Percentiles rank a stretch among this genome's conserved stretches.
These are phyloP conservation scores for Lecanicillium sp. DNA, from an alignment of 2,329 filamentous ascomycete genomes.

Conservation along the genomic window DNA sequence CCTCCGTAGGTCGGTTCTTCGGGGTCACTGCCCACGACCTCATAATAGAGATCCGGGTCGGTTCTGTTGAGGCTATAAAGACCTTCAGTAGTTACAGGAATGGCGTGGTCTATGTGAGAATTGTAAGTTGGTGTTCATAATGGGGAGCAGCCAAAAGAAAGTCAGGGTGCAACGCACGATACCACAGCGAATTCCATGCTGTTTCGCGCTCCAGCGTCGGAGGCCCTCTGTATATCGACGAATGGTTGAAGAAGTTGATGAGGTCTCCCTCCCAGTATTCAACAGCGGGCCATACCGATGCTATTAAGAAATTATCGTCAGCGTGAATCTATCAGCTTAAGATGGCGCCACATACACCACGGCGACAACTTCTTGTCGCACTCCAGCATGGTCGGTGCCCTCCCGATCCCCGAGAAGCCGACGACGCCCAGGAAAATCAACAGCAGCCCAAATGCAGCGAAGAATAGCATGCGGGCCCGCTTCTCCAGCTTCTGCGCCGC, in stretches of 20 bases:
- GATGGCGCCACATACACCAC: slow-evolving; percentile 5
- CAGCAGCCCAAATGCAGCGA: neutral
- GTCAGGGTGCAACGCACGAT: slow-evolving; percentile 3
- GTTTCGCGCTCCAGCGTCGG: slow-evolving; percentile 13
- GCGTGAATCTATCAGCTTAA: neutral
- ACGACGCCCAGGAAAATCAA: slow-evolving; percentile 1
- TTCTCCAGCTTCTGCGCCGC: slow-evolving; percentile 5
- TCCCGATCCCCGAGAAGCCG: too few relatives aligned
- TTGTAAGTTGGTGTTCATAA: neutral
- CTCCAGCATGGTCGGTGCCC: slow-evolving; percentile 7
- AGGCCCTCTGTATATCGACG: slow-evolving; percentile 15
- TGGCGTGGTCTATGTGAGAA: slow-evolving; percentile 3
- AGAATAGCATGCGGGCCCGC: slow-evolving; percentile 6
- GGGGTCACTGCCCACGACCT: slow-evolving; percentile 10
- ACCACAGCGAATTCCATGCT: slow-evolving; percentile 14
- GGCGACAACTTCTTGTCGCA: slow-evolving; percentile 10
- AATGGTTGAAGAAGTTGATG: slow-evolving; percentile 14
- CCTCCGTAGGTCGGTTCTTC: slow-evolving; percentile 9
- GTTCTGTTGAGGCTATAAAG: slow-evolving; percentile 7
- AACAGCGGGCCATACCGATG: slow-evolving; percentile 11
- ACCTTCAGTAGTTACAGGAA: slow-evolving; percentile 7
- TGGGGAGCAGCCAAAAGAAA: neutral
- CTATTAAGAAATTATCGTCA: neutral
- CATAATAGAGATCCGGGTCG: slow-evolving; percentile 7
- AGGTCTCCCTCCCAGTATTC: slow-evolving; percentile 10